phyloP scores from a whole-genome alignment of 306 rosid species.

The Fragaria ananassa region DNA sequence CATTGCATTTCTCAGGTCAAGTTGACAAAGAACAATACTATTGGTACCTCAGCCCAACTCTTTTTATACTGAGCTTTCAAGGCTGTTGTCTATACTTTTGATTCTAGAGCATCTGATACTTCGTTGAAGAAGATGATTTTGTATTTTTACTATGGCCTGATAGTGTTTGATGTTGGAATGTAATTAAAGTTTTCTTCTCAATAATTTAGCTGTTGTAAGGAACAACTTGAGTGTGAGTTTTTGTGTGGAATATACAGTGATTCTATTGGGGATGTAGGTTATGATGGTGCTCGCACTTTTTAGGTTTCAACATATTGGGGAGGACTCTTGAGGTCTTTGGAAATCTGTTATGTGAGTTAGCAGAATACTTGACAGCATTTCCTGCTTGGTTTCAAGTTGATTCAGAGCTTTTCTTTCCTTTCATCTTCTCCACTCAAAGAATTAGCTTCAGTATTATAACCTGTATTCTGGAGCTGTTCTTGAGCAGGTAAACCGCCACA shows the following conservation, averaged over 20 bases:
- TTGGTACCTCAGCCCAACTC: background rate
- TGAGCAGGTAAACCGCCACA: too few relatives aligned
- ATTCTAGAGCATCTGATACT: constrained; percentile 6
- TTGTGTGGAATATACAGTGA: background rate
- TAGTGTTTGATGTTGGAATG: background rate
- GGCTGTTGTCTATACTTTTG: constrained; percentile 8
- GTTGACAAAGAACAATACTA: background rate
- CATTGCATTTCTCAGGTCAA: too few relatives aligned
- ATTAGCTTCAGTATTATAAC: background rate
- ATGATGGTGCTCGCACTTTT: background rate
- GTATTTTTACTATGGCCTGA: background rate
- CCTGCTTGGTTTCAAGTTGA: background rate
- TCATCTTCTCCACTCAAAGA: background rate
- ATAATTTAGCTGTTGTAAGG: background rate
- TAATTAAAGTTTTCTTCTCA: background rate
- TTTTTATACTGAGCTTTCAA: background rate
- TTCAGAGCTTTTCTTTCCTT: background rate
- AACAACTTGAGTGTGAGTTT: constrained; percentile 1
- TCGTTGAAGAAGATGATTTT: background rate
- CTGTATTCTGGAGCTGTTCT: too few relatives aligned
- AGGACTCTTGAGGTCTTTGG: background rate
- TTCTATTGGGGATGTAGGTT: background rate
- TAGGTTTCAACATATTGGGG: background rate
- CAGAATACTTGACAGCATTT: background rate
- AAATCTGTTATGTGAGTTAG: background rate